Evolutionary conservation across 441 rosid species (phyloP), one percentile per base, ranked within the genome.

Genomic region (Dalechampia spathulata): DNA sequence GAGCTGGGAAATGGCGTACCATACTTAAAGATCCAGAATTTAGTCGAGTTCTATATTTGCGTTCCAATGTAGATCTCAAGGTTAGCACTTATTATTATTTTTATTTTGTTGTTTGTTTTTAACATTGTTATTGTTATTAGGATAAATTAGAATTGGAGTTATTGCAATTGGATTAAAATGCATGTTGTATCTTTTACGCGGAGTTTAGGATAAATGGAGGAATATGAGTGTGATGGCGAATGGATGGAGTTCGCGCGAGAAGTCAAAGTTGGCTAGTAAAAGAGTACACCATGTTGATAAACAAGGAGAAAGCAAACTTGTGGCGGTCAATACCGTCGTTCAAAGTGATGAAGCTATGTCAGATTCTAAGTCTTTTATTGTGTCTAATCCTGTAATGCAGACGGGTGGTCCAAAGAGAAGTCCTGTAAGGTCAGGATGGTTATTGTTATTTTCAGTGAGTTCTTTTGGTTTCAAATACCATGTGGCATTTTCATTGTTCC

Each of bases 1-100:
- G 99, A 19, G 83, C 95, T 55, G 97, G 99, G 7, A 93, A 87
- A 73, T 93, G 99, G 99, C 91, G 96, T 34, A 93, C 97, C 0
- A 90, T 90, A 63, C 93, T 90, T 52, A 90, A 82, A 69, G 99
- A 90, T 66, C 97, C 96, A 6, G 93, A 93, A 53, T 90, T 79
- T 56, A 93, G 91, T 19, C 46, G 86, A 36, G 79, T 87, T 45
- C 69, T 89, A 73, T 90, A 75, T 73, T 71, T 85, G 51, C 97
- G 97, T 23, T 92, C 99, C 17, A 90, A 90, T 59, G 96, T 93
- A 4, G 97, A 93, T 82, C 97, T 93, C 55, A 93, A 93, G 91
- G 97, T 87, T 65, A 30, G 64, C 52, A 49, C 17, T 50, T 49
- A 25, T 41, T 49, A 51, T 23, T 37, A 27, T 72, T 50, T n/a